Evolutionary conservation across 208 protist species (phyloP).

Genomic region (Naegleria fowleri): DNA sequence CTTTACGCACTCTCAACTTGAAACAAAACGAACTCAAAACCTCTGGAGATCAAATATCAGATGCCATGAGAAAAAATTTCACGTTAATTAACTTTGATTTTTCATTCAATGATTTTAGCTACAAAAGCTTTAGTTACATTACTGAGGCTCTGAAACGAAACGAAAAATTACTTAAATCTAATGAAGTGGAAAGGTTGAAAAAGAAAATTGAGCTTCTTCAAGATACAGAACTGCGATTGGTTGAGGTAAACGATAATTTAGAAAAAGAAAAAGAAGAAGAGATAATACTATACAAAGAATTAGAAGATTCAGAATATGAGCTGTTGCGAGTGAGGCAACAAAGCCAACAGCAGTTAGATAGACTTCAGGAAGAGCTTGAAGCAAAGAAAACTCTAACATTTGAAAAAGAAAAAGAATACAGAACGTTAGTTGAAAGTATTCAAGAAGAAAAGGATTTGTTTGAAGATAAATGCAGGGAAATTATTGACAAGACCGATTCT

Average conservation of each 20-base stretch:
- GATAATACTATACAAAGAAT: not conserved
- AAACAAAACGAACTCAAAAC: slow-evolving; percentile 38
- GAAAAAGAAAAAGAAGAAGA: not conserved
- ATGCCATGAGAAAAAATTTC: slow-evolving; percentile 33
- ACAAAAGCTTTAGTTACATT: slow-evolving; percentile 54
- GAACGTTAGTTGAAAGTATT: not conserved
- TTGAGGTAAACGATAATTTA: not conserved
- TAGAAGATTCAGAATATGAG: not conserved
- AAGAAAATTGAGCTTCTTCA: not conserved
- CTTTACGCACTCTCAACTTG: slow-evolving; percentile 47
- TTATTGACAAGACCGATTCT: not conserved
- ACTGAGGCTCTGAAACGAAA: slow-evolving; percentile 31
- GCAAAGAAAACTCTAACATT: not conserved
- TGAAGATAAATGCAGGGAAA: not conserved
- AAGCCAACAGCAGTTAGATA: not conserved
- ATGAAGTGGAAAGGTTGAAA: not conserved
- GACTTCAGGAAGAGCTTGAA: not conserved
- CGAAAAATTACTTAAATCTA: slow-evolving; percentile 17
- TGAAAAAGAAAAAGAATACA: not conserved
- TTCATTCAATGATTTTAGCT: slow-evolving; percentile 79
- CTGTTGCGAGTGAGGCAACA: not conserved
- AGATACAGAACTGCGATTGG: not conserved
- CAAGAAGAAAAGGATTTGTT: not conserved
- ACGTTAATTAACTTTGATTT: slow-evolving; percentile 60
- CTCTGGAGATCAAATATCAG: slow-evolving; percentile 33